Evolutionary conservation across 1,284 basidiomycete genomes (phyloP).

Genomic region (Fomitiporia mediterranea): DNA sequence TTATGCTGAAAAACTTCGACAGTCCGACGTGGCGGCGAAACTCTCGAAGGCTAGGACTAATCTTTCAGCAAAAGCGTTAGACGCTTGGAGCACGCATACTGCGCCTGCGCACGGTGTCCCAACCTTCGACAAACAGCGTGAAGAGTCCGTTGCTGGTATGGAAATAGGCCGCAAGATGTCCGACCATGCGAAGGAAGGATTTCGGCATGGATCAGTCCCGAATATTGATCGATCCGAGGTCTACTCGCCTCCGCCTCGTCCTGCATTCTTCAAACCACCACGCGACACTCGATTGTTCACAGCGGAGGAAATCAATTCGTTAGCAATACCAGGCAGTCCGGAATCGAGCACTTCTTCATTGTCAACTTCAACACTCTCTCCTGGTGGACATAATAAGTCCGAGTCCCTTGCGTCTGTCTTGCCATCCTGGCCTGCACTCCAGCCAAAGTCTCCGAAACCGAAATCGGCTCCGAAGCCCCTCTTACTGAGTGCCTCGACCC

Average conservation of each 20-base stretch:
- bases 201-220: conserved; percentile 41
- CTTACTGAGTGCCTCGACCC: conserved; percentile 44
- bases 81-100: conserved; percentile 37
- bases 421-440: conserved; percentile 35
- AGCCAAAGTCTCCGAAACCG: conserved; percentile 26
- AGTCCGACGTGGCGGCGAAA: conserved; percentile 64
- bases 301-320: conserved; percentile 23
- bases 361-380: conserved; percentile 14
- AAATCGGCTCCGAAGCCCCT: conserved; percentile 53
- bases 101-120: conserved; percentile 17
- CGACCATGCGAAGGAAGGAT: conserved; percentile 19
- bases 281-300: conserved; percentile 49
- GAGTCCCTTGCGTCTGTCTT: conserved; percentile 25
- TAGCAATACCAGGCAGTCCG: conserved; percentile 38
- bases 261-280: conserved; percentile 52
- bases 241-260: conserved; percentile 54
- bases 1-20: conserved; percentile 68
- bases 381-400: conserved; percentile 1
- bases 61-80: conserved; percentile 58
- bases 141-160: conserved; percentile 20
- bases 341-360: conserved; percentile 34
- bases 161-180: background rate
- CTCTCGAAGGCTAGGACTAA: conserved; percentile 70
- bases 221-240: conserved; percentile 34
- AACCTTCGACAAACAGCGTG: conserved; percentile 6